Evolutionary conservation across 257 asterid species (phyloP).

Genomic region (Solanum pimpinellifolium): DNA sequence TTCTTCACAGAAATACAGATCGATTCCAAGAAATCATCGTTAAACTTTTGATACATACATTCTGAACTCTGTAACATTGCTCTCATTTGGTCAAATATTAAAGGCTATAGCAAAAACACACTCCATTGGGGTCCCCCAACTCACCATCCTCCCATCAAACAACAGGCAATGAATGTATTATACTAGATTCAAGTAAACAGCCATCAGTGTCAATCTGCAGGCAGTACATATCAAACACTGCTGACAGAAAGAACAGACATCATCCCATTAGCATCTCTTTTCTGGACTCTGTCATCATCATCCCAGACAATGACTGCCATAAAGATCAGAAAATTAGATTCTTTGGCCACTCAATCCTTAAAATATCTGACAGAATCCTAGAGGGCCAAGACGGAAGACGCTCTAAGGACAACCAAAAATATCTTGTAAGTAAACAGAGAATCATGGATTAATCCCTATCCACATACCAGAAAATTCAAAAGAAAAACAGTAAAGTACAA

Average conservation of each 20-base stretch:
- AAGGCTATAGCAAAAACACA: neutral
- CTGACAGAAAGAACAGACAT: neutral
- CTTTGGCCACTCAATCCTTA: neutral
- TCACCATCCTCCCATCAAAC: neutral
- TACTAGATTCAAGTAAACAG: neutral
- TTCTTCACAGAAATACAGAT: neutral
- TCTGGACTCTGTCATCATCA: neutral
- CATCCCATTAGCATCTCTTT: neutral
- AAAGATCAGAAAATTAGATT: neutral
- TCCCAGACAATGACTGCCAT: neutral
- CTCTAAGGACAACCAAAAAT: neutral
- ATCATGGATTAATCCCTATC: neutral
- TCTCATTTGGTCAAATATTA: neutral
- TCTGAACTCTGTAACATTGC: neutral
- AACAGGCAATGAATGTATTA: neutral
- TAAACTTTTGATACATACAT: neutral
- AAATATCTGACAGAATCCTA: neutral
- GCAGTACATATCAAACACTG: neutral
- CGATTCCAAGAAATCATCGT: neutral
- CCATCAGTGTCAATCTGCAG: neutral
- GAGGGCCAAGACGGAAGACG: neutral
- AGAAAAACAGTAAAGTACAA: neutral
- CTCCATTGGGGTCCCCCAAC: neutral
- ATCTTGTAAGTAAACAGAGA: neutral
- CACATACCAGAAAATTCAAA: neutral